Evolutionary conservation across 2,329 filamentous ascomycete species (phyloP).

Genomic region (Bipolaris oryzae): DNA sequence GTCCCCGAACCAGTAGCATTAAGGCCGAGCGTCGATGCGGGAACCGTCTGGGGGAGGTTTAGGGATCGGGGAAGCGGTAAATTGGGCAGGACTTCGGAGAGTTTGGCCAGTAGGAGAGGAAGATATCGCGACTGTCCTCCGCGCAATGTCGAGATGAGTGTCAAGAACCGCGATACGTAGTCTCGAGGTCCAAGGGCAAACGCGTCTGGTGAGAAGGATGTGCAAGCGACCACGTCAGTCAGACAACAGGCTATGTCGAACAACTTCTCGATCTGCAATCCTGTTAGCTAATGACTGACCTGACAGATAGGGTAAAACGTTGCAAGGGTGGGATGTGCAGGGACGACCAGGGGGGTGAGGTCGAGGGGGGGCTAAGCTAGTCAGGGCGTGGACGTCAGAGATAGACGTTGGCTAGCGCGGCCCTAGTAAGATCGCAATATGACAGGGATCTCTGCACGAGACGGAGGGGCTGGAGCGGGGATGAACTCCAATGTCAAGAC

Average conservation of each 20-base stretch:
- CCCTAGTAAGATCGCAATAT: slow-evolving; percentile 27
- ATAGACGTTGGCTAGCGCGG: slow-evolving; percentile 37
- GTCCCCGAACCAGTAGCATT: slow-evolving; percentile 31
- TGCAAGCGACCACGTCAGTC: slow-evolving; percentile 72
- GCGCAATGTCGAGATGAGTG: slow-evolving; percentile 72
- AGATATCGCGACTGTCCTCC: slow-evolving; percentile 77
- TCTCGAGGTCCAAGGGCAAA: slow-evolving; percentile 69
- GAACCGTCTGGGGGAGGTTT: slow-evolving; percentile 37
- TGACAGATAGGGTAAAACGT: slow-evolving; percentile 24
- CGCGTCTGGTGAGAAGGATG: slow-evolving; percentile 59
- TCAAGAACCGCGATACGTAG: slow-evolving; percentile 71
- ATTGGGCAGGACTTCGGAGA: slow-evolving; percentile 71
- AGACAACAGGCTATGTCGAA: slow-evolving; percentile 77
- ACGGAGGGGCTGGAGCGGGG: slow-evolving; percentile 26
- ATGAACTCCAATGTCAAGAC: slow-evolving; percentile 17
- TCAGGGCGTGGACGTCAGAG: slow-evolving; percentile 33
- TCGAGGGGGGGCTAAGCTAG: slow-evolving; percentile 17
- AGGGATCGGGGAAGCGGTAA: slow-evolving; percentile 46
- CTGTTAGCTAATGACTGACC: slow-evolving; percentile 33
- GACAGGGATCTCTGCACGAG: slow-evolving; percentile 29
- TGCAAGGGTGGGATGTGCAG: slow-evolving; percentile 17
- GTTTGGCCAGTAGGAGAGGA: slow-evolving; percentile 76
- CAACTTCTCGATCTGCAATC: slow-evolving; percentile 72
- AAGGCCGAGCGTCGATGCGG: slow-evolving; percentile 37
- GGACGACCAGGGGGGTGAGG: slow-evolving; percentile 15